Percentiles rank a stretch among this genome's conserved stretches.
Evolutionary conservation across 768 basidiomycete genomes (phyloP).

Genomic region (Boletus rubescentipes): DNA sequence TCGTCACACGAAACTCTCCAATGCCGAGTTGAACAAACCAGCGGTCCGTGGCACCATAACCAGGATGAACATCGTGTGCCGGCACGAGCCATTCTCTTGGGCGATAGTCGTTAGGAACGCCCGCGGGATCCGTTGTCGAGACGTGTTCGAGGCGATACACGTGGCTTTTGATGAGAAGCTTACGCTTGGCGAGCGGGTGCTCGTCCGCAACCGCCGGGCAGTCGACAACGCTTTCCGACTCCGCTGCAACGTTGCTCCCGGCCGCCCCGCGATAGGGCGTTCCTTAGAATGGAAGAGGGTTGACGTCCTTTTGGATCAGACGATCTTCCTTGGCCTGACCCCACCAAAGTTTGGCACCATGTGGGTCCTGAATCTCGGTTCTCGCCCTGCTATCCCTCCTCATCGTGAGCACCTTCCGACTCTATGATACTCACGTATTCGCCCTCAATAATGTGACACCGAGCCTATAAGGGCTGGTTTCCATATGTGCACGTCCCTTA

Average conservation of each 20-base stretch:
- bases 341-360: conserved; percentile 33
- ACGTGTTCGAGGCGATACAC: conserved; percentile 60
- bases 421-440: conserved; percentile 20
- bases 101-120: conserved; percentile 43
- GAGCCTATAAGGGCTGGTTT: conserved; percentile 23
- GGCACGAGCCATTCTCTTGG: conserved; percentile 35
- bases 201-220: conserved; percentile 25
- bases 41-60: conserved; percentile 44
- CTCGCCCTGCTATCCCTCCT: conserved; percentile 1
- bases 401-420: conserved; percentile 6
- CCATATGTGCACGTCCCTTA: conserved; percentile 21
- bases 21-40: conserved; percentile 41
- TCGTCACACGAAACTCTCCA: conserved; percentile 30
- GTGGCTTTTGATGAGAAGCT: conserved; percentile 46
- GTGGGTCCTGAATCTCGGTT: conserved; percentile 37
- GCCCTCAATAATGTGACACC: background rate
- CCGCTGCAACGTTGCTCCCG: conserved; percentile 43
- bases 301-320: conserved; percentile 51
- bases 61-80: conserved; percentile 51
- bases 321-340: conserved; percentile 53
- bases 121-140: conserved; percentile 50
- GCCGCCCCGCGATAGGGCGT: conserved; percentile 41
- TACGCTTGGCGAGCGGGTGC: conserved; percentile 43
- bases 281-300: conserved; percentile 53
- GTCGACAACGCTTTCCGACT: conserved; percentile 46